These are phyloP conservation scores for Tricholoma sp. DNA, from an alignment of 768 basidiomycete species.

Conservation along the genomic window DNA sequence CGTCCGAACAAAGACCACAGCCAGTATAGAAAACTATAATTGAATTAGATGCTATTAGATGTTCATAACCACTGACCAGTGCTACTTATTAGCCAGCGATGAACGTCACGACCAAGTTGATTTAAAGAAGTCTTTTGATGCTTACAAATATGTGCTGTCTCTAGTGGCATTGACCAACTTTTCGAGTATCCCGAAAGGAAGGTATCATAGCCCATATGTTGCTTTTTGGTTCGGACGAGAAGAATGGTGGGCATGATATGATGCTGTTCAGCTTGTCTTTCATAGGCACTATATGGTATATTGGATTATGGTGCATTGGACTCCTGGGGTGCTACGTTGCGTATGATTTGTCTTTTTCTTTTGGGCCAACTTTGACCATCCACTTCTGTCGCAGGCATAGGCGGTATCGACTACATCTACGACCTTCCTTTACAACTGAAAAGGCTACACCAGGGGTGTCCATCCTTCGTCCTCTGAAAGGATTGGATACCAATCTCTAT, in stretches of 20 bases:
- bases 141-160: no score
- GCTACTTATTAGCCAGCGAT: no score
- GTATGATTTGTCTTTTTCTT: constrained; percentile 39
- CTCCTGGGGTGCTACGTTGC: constrained; percentile 64
- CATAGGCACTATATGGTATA: constrained; percentile 57
- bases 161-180: no score
- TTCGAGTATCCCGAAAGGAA: not conserved
- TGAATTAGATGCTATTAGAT: no score
- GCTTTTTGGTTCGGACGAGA: not conserved
- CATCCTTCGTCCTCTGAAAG: constrained; percentile 90
- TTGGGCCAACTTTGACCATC: not conserved
- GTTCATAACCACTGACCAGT: no score
- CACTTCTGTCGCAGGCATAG: constrained; percentile 47
- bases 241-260: not conserved
- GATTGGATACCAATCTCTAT: constrained; percentile 91
- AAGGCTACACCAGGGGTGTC: constrained; percentile 78
- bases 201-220: constrained; percentile 6
- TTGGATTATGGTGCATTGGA: constrained; percentile 57
- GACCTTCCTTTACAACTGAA: constrained; percentile 53
- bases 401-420: constrained; percentile 66
- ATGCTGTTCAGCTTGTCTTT: constrained; percentile 24
- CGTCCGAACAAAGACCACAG: no score
- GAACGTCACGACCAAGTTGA: no score
- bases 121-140: no score
- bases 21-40: no score